Percentiles rank a stretch among this genome's conserved stretches.
Conservation (phyloP, 2,329 filamentous ascomycete species). For the Coniochaeta ligniaria region DNA sequence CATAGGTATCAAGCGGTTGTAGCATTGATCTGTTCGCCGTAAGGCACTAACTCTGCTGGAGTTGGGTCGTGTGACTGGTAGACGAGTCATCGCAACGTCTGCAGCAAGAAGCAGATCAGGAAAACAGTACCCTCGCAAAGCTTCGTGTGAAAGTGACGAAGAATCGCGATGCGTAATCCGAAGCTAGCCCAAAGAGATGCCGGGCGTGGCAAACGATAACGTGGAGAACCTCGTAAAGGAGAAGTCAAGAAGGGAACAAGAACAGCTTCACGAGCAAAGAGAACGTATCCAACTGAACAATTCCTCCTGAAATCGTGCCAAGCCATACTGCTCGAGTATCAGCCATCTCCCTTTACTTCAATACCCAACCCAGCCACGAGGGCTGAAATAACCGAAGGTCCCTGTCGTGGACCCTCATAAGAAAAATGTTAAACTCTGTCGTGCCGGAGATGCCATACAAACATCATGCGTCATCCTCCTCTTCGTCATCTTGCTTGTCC, state of each 20-base stretch:
- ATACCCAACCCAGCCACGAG: too few species aligned
- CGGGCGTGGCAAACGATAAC: not conserved
- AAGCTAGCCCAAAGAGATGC: not conserved
- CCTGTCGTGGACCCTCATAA: not conserved
- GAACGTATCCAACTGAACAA: not conserved
- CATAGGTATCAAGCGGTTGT: too few species aligned
- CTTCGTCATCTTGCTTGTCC: not conserved
- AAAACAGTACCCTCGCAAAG: not conserved
- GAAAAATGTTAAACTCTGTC: not conserved
- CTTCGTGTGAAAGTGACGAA: not conserved
- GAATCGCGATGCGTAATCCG: not conserved
- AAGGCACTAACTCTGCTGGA: too few species aligned
- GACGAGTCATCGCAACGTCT: not conserved
- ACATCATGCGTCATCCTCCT: slow-evolving; percentile 2
- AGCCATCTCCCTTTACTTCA: too few species aligned
- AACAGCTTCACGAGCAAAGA: not conserved
- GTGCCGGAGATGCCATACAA: not conserved
- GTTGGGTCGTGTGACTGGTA: not conserved
- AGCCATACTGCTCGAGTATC: not conserved
- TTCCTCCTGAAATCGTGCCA: not conserved
- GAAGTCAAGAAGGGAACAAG: not conserved
- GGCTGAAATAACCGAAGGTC: too few species aligned
- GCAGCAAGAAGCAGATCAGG: not conserved
- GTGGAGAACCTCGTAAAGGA: too few species aligned
- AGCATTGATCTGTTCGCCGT: too few species aligned